phyloP scores from a whole-genome alignment of 371 early-diverging fungal genomes.

The Apophysomyces ossiformis region DNA sequence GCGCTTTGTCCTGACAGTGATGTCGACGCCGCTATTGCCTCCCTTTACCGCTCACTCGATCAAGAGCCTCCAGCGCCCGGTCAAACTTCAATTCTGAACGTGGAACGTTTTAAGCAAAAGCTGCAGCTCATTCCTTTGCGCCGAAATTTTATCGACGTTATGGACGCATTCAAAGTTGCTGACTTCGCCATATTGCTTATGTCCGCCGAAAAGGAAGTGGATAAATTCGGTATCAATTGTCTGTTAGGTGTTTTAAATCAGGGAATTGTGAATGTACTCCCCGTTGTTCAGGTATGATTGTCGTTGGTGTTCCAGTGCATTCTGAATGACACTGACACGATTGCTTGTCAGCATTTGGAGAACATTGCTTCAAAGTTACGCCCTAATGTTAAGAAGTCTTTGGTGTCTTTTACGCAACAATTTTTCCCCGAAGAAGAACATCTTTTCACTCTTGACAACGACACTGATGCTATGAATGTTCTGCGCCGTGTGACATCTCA shows the following conservation, averaged over 20 bases:
- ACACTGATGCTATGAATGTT: constrained; percentile 57
- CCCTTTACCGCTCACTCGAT: constrained; percentile 61
- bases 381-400: constrained; percentile 77
- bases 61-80: constrained; percentile 42
- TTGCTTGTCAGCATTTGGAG: constrained; percentile 62
- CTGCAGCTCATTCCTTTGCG: constrained; percentile 73
- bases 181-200: constrained; percentile 88
- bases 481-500: constrained; percentile 75
- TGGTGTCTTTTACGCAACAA: constrained; percentile 80
- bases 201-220: constrained; percentile 92
- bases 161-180: constrained; percentile 90
- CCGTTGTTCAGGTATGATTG: constrained; percentile 61
- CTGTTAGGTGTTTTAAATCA: constrained; percentile 85
- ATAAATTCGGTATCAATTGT: constrained; percentile 84
- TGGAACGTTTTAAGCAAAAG: constrained; percentile 86
- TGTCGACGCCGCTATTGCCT: constrained; percentile 54
- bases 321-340: neutral
- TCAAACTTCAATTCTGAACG: constrained; percentile 33
- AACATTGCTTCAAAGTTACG: constrained; percentile 69
- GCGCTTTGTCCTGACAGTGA: constrained; percentile 86
- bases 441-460: constrained; percentile 63
- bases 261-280: constrained; percentile 81
- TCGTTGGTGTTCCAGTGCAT: too few species aligned
- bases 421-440: constrained; percentile 87
- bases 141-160: constrained; percentile 72